Evolutionary conservation across 2,329 filamentous ascomycete genomes (phyloP).

Genomic region (Penicillium sp.): DNA sequence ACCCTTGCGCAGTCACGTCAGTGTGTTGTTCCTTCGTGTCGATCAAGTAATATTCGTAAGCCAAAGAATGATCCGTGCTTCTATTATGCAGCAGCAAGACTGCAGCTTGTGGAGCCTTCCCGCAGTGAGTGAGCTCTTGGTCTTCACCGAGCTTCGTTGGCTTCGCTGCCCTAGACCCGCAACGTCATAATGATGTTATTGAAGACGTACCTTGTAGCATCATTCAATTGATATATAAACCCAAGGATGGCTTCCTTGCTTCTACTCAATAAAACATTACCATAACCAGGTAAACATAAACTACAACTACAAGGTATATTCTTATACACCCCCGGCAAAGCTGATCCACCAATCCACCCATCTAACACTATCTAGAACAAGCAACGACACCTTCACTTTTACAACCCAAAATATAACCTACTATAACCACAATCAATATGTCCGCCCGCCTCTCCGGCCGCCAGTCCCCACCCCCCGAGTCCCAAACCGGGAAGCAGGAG

Average conservation of each 20-base stretch:
- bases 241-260: background rate
- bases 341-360: background rate
- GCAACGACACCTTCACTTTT: background rate
- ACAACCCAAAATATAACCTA: background rate
- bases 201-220: background rate
- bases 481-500: slow-evolving; percentile 68
- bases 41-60: background rate
- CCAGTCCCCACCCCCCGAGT: slow-evolving; percentile 77
- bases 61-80: background rate
- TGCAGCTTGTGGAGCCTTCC: background rate
- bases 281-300: background rate
- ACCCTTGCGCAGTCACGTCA: background rate
- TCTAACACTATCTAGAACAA: background rate
- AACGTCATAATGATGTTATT: slow-evolving; percentile 21
- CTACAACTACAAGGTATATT: background rate
- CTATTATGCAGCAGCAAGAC: background rate
- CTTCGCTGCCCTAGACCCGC: slow-evolving; percentile 3
- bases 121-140: background rate
- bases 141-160: background rate
- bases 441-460: slow-evolving; percentile 68
- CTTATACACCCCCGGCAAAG: background rate
- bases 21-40: background rate
- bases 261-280: background rate
- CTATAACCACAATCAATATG: slow-evolving; percentile 47
- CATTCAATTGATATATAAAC: background rate